Evolutionary conservation across 129 eudicot genomes (phyloP).

Genomic region (Centaurea solstitialis): DNA sequence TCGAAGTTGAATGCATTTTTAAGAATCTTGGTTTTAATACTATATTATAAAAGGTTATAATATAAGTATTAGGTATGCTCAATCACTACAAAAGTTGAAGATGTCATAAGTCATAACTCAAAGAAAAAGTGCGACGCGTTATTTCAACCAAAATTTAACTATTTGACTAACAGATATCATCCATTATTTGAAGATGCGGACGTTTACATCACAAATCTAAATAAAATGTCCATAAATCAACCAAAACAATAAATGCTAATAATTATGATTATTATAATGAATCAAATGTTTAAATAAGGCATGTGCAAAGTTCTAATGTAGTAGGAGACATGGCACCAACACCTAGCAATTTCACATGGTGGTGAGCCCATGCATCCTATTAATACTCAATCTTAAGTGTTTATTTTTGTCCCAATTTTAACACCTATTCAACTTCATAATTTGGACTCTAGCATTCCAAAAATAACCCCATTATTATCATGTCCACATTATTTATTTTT

Average conservation of each 20-base stretch:
- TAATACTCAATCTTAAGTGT: neutral
- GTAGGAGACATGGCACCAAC: conserved; percentile 30
- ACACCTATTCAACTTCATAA: neutral
- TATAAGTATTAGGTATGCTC: no score
- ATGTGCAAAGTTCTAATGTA: conserved; percentile 31
- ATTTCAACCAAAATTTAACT: no score
- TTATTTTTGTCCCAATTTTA: conserved; percentile 6
- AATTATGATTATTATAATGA: neutral
- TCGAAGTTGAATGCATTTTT: no score
- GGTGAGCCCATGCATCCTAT: conserved; percentile 27
- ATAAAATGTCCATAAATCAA: neutral
- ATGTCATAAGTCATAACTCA: no score
- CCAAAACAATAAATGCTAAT: neutral
- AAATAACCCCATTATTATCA: neutral
- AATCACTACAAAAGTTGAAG: no score
- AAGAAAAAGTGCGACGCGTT: no score
- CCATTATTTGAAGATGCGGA: no score
- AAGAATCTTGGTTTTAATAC: no score
- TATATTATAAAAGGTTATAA: no score
- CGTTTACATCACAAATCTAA: neutral
- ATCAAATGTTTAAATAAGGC: conserved; percentile 18
- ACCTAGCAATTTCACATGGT: conserved; percentile 32
- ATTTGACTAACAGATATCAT: no score
- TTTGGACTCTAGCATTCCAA: neutral
- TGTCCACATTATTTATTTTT: neutral